phyloP scores from a whole-genome alignment of 805 yeast genomes.

The Middelhovenomyces tepae region DNA sequence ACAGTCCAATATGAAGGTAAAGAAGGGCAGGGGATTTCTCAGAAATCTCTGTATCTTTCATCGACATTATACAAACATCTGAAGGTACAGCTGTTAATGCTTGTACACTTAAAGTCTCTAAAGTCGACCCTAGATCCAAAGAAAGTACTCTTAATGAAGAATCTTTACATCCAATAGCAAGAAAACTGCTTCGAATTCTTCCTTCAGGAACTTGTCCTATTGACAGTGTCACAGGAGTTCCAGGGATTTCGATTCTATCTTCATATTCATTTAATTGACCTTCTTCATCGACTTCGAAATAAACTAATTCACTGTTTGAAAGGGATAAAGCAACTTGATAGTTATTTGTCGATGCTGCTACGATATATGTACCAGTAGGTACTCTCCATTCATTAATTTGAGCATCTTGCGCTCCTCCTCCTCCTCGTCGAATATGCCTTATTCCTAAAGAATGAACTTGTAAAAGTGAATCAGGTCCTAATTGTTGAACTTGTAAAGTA shows the following conservation, averaged over 20 bases:
- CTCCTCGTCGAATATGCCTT: slow-evolving; percentile 39
- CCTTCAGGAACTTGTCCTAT: slow-evolving; percentile 43
- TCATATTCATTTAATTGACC: slow-evolving; percentile 66
- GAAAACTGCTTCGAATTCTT: slow-evolving; percentile 41
- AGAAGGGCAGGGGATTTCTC: slow-evolving; percentile 15
- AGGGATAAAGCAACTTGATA: slow-evolving; percentile 64
- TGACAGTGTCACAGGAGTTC: slow-evolving; percentile 36
- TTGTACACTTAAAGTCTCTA: slow-evolving; percentile 57
- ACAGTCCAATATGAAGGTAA: slow-evolving; percentile 68
- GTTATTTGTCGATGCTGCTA: slow-evolving; percentile 51
- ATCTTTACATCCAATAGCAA: slow-evolving; percentile 68
- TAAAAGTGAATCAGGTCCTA: slow-evolving; percentile 53
- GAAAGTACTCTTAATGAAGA: slow-evolving; percentile 61
- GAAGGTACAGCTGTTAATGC: slow-evolving; percentile 48
- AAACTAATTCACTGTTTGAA: slow-evolving; percentile 65
- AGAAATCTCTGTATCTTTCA: slow-evolving; percentile 22
- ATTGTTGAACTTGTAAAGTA: slow-evolving; percentile 61
- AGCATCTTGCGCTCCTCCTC: too few species aligned
- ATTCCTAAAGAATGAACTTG: slow-evolving; percentile 71
- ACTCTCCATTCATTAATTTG: slow-evolving; percentile 67
- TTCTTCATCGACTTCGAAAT: slow-evolving; percentile 66
- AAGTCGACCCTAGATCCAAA: slow-evolving; percentile 46
- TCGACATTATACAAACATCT: slow-evolving; percentile 29
- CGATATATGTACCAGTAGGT: slow-evolving; percentile 63
- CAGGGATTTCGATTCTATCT: slow-evolving; percentile 46